Conservation (phyloP, 2,329 filamentous ascomycete species). For the Cladosporium sp. region DNA sequence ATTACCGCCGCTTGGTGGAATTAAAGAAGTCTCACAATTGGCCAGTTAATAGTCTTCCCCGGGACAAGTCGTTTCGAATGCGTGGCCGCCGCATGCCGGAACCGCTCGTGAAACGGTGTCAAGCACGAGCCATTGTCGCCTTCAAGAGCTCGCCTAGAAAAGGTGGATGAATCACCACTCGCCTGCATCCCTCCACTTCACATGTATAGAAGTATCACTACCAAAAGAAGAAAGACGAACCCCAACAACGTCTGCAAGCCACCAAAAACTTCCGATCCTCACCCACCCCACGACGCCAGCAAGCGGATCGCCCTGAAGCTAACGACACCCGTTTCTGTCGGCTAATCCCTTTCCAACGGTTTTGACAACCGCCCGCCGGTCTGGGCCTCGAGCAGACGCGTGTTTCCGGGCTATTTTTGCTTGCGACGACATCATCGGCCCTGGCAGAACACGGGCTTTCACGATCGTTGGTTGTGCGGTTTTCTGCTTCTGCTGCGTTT, state of each 20-base stretch:
- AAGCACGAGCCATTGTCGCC: not conserved
- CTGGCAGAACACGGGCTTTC: constrained; percentile 1
- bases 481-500: not conserved
- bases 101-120: not conserved
- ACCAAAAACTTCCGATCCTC: constrained; percentile 17
- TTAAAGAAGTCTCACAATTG: constrained; percentile 1
- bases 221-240: not conserved
- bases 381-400: constrained; percentile 21
- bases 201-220: not conserved
- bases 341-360: constrained; percentile 19
- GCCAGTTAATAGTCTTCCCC: constrained; percentile 2
- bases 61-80: constrained; percentile 11
- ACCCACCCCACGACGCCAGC: constrained; percentile 15
- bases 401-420: constrained; percentile 21
- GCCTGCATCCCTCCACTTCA: not conserved
- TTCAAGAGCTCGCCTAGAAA: not conserved
- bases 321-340: not conserved
- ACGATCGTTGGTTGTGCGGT: constrained; percentile 3
- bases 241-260: constrained; percentile 10
- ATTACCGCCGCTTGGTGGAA: not conserved
- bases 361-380: constrained; percentile 21
- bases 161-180: not conserved
- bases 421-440: constrained; percentile 18
- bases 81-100: not conserved
- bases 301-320: constrained; percentile 18